Evolutionary conservation across 208 protist species (phyloP).

Genomic region (Leishmania lainsoni): DNA sequence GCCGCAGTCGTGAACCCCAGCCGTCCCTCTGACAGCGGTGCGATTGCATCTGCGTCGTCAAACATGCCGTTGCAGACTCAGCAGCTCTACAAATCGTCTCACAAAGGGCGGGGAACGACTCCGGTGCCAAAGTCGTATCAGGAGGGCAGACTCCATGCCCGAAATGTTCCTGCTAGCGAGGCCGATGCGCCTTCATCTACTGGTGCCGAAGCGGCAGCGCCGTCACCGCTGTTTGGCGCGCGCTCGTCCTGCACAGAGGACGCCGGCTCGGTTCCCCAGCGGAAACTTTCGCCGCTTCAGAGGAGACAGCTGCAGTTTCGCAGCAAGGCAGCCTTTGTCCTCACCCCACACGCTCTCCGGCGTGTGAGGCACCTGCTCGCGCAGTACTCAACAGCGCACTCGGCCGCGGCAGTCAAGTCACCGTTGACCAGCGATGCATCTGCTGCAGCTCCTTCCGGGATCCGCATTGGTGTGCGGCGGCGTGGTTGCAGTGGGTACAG

Average conservation of each 20-base stretch:
- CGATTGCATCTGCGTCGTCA: not conserved
- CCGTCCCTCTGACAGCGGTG: not conserved
- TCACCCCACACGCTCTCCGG: conserved; percentile 80
- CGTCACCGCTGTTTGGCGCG: conserved; percentile 26
- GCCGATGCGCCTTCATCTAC: not conserved
- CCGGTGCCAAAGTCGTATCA: conserved; percentile 41
- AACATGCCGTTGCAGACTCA: conserved; percentile 24
- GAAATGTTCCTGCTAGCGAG: conserved; percentile 3
- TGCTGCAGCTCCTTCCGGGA: conserved; percentile 46
- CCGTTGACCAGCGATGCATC: not conserved
- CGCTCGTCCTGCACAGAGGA: conserved; percentile 86
- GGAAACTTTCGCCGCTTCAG: conserved; percentile 77
- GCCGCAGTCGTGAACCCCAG: not conserved
- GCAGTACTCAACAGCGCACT: conserved; percentile 36
- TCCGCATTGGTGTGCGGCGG: conserved; percentile 93
- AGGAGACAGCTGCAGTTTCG: conserved; percentile 75
- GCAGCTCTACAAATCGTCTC: conserved; percentile 78
- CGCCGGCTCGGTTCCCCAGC: conserved; percentile 57
- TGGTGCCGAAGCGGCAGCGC: conserved; percentile 2
- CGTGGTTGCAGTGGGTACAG: conserved; percentile 96
- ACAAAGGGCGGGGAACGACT: conserved; percentile 62
- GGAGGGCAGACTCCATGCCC: conserved; percentile 13
- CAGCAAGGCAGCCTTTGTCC: conserved; percentile 83
- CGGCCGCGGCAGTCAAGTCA: not conserved
- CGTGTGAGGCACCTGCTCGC: conserved; percentile 78